Conservation (phyloP, 306 rosid genomes). For the Dryas drummondii region DNA sequence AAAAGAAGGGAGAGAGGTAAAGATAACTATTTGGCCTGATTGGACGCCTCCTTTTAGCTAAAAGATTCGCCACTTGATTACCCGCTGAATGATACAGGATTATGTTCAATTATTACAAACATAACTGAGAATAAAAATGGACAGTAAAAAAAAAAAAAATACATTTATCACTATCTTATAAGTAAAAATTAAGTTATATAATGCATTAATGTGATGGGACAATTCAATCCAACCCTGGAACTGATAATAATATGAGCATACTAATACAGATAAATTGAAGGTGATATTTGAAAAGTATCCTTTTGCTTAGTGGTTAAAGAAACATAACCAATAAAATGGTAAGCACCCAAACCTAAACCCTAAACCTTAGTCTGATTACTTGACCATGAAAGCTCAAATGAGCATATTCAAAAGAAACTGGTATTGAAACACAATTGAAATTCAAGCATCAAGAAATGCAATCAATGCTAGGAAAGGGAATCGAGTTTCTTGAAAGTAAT, state of each 20-base stretch:
- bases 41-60: background rate
- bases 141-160: background rate
- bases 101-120: background rate
- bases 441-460: background rate
- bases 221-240: background rate
- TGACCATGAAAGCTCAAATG: background rate
- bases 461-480: background rate
- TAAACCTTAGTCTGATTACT: background rate
- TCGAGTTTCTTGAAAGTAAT: background rate
- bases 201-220: background rate
- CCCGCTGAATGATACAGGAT: background rate
- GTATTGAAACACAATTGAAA: background rate
- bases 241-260: too few relatives aligned
- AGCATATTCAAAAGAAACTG: background rate
- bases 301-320: background rate
- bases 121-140: background rate
- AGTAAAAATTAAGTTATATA: too few relatives aligned
- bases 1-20: background rate
- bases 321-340: background rate
- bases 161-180: background rate
- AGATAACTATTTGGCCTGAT: background rate
- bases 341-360: background rate
- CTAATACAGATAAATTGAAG: background rate
- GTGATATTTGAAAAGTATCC: background rate
- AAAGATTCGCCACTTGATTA: background rate